Base-by-base conservation (phyloP, 208 protist species). In the Acanthamoeba triangularis region DNA sequence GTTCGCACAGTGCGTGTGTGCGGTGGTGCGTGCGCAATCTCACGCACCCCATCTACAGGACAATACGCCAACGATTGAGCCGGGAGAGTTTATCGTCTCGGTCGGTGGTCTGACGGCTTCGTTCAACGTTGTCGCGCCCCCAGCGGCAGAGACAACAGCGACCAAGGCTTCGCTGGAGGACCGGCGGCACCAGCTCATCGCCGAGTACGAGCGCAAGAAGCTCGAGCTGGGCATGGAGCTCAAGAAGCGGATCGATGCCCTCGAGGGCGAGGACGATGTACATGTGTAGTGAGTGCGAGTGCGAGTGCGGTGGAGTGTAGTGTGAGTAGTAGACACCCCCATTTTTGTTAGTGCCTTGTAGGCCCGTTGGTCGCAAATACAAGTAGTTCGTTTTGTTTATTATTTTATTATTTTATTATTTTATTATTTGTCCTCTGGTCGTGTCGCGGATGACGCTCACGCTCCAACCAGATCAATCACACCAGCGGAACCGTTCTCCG, bases 141-240 rank as follows among this genome's bases (percentile, higher is more conserved):
- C 41, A 56, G 0, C 44, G 41, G 20, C 59, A 23, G 59, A 65
- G 59, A n/a, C 23, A 37, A 8, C 11, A 20, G 2, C 65, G 2
- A 72, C 11, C 6, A 54, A 54, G 49, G 14, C 49, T 18, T 74
- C 67, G 28, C 13, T 80, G 16, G 72, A 41, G 20, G 35, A 80
- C 5, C 5, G 78, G 49, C 78, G 78, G 35, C 78, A 37, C 8
- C 18, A 63, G 47, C 49, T 87, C 6, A 20, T 87, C 30, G 78
- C 8, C 78, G 78, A 87, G 49, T 61, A 87, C 52, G 78, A 87
- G 47, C 78, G 78, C 52, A 87, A 87, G 49, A 87, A 87, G 47
- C 78, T 20, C 14, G 78, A 14, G 41, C 78, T 87, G 13, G 41
- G n/a, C 49, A 20, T n/a, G n/a, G 78, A 87, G 78, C 33, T 87